phyloP scores from a whole-genome alignment of 2,329 filamentous ascomycete genomes.

The Allantophomopsis cytisporea region DNA sequence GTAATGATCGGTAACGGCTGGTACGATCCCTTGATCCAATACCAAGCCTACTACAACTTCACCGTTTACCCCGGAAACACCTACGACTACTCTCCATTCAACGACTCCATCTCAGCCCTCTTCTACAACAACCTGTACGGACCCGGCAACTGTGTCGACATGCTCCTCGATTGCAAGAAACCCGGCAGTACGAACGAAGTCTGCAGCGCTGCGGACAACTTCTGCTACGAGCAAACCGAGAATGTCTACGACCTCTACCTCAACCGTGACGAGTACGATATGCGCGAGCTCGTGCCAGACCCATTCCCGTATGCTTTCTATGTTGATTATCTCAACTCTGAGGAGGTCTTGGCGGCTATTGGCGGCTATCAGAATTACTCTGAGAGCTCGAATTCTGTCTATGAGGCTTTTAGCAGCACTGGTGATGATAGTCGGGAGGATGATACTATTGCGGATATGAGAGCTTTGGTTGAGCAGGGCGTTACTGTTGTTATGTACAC shows the following conservation, averaged over 20 bases:
- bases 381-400: slow-evolving; percentile 26
- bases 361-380: slow-evolving; percentile 47
- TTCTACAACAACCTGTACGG: slow-evolving; percentile 49
- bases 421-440: slow-evolving; percentile 33
- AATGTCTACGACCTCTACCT: slow-evolving; percentile 33
- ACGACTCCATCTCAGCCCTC: slow-evolving; percentile 29
- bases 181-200: slow-evolving; percentile 32
- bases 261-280: slow-evolving; percentile 44
- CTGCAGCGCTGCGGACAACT: slow-evolving; percentile 38
- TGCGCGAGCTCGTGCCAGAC: slow-evolving; percentile 38
- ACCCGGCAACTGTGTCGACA: slow-evolving; percentile 43
- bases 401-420: slow-evolving; percentile 27
- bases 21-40: slow-evolving; percentile 41
- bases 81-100: slow-evolving; percentile 38
- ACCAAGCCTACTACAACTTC: slow-evolving; percentile 43
- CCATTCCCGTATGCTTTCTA: slow-evolving; percentile 44
- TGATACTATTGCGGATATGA: slow-evolving; percentile 33
- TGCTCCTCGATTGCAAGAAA: slow-evolving; percentile 36
- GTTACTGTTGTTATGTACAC: slow-evolving; percentile 57
- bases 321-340: slow-evolving; percentile 41
- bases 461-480: slow-evolving; percentile 43
- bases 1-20: slow-evolving; percentile 44
- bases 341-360: slow-evolving; percentile 38
- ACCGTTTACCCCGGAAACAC: slow-evolving; percentile 41
- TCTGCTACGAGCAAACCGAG: slow-evolving; percentile 40